Evolutionary conservation across 805 yeast genomes (phyloP).

Genomic region (Ogataea minuta): DNA sequence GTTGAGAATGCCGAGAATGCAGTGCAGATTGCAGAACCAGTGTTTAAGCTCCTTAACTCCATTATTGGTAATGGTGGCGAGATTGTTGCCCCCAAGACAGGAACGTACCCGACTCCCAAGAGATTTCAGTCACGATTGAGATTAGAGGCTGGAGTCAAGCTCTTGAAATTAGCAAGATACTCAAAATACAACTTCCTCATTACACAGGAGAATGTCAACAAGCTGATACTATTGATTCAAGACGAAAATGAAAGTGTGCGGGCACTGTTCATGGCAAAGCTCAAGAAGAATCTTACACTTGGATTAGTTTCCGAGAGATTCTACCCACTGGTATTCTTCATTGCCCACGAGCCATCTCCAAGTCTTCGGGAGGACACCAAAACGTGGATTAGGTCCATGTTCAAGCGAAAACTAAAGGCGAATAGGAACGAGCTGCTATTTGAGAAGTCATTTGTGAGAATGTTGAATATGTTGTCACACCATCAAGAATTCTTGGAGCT

Average conservation of each 20-base stretch:
- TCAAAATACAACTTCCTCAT: conserved; percentile 53
- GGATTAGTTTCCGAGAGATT: conserved; percentile 62
- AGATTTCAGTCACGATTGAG: conserved; percentile 60
- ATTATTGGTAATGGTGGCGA: conserved; percentile 79
- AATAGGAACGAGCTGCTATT: conserved; percentile 44
- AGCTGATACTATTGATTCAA: conserved; percentile 57
- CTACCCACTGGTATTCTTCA: conserved; percentile 64
- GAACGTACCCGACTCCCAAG: conserved; percentile 59
- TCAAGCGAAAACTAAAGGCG: conserved; percentile 33
- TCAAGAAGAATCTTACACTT: conserved; percentile 51
- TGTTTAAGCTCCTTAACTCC: conserved; percentile 63
- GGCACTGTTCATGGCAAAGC: conserved; percentile 42
- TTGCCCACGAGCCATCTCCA: conserved; percentile 71
- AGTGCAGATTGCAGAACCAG: conserved; percentile 53
- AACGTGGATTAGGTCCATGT: conserved; percentile 72
- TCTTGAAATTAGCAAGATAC: conserved; percentile 61
- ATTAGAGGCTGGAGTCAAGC: conserved; percentile 61
- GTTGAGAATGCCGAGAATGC: conserved; percentile 38
- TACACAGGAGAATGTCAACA: conserved; percentile 48
- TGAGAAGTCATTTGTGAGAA: conserved; percentile 66
- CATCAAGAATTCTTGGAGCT: conserved; percentile 61
- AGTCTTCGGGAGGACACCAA: conserved; percentile 48
- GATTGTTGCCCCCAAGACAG: conserved; percentile 46
- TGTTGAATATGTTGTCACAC: conserved; percentile 71
- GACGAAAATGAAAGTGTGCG: conserved; percentile 66